A percentile compares a stretch with the other conserved stretches of the same genome.
Conservation (phyloP, 495 filamentous ascomycete genomes). For the Hyaloscypha hepaticicola region DNA sequence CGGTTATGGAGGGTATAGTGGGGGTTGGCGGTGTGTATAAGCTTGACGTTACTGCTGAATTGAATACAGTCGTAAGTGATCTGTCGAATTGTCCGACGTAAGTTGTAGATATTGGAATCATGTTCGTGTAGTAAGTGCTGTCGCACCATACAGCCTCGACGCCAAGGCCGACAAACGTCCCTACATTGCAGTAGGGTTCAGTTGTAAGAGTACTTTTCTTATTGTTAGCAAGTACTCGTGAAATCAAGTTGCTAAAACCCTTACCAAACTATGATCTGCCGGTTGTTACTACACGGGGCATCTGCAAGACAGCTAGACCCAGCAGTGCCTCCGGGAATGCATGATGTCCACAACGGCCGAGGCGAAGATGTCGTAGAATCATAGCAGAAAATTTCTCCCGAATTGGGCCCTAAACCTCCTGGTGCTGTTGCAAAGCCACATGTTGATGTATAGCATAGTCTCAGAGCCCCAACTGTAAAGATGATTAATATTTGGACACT, state of each 20-base stretch:
- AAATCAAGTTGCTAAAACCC: neutral
- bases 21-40: neutral
- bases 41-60: neutral
- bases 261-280: neutral
- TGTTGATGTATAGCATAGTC: neutral
- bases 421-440: conserved; percentile 6
- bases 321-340: neutral
- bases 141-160: conserved; percentile 3
- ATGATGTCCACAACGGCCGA: neutral
- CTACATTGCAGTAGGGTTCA: neutral
- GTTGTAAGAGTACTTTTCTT: neutral
- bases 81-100: neutral
- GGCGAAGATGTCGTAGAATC: neutral
- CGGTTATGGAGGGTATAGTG: neutral
- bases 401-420: too few species aligned
- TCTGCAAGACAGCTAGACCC: conserved; percentile 3
- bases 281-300: conserved; percentile 4
- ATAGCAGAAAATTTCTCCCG: neutral
- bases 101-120: neutral
- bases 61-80: neutral
- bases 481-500: neutral
- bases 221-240: neutral
- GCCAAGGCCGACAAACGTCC: conserved; percentile 1
- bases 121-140: neutral
- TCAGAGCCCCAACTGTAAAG: neutral